Evolutionary conservation across 116 monocot species (phyloP), one percentile per base, ranked within the genome.

Genomic region (Cymodocea nodosa): DNA sequence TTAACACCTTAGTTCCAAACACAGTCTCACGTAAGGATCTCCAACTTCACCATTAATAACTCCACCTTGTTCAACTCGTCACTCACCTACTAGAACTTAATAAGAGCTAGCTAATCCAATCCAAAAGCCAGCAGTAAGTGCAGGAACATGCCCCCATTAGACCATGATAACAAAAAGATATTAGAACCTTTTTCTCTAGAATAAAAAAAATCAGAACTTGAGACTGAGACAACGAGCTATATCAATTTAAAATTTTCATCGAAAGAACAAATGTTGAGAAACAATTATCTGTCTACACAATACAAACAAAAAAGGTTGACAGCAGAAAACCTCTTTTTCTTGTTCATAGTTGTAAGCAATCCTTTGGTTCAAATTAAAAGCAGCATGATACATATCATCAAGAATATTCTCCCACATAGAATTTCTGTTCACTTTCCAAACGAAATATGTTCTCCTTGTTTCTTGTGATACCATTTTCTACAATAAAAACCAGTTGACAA

Each of bases 331-430:
- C 86, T 83, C 83, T 12, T 72, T 81, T 39, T 70, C 64, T 51
- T 79, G 75, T 59, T 83, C 79, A 60, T 44, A 35, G 49, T 77
- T 69, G 51, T 82, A 59, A 70, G 80, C 65, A 60, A 83, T 77
- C 68, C 79, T 81, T 67, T 67, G 76, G 17, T 69, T 84, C 66
- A 94, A 67, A 87, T 94, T 94, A 64, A 81, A 73, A 39, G 81
- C 84, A 64, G 81, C 84, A 78, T 87, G 89, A 59, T 81, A 84
- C 72, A 86, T 77, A 67, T 89, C 78, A 75, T 94, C 71, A 16
- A 89, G 65, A 20, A 83, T 51, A 52, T 76, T 74, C 50, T 82
- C 71, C 74, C 70, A 77, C 18, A 83, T 61, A 17, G 54, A 15
- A 53, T 55, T 52, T 63, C 63, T 84, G 23, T 94, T 79, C 52